Evolutionary conservation across 2,329 filamentous ascomycete species (phyloP).

Genomic region (Fusarium pseudonygamai): DNA sequence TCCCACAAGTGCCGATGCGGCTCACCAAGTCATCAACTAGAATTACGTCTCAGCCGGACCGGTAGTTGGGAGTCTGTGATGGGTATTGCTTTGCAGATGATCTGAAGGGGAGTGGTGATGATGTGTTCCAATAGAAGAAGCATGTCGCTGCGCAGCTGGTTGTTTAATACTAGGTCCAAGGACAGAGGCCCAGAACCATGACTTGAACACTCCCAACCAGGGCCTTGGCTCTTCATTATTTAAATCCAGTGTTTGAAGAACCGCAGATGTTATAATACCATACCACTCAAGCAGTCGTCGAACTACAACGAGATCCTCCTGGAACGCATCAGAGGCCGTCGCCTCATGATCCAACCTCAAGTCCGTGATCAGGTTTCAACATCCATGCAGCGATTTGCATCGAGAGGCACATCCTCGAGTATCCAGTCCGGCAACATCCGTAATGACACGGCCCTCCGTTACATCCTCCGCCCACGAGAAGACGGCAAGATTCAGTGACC

Average conservation of each 20-base stretch:
- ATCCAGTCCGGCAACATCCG: neutral
- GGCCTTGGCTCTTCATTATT: no score
- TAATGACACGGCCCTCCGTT: neutral
- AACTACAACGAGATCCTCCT: neutral
- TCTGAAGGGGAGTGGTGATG: neutral
- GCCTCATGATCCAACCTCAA: neutral
- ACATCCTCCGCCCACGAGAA: neutral
- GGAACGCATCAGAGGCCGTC: neutral
- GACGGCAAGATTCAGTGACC: neutral
- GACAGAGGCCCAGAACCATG: neutral
- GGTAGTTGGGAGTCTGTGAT: neutral
- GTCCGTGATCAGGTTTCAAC: neutral
- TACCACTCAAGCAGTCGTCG: no score
- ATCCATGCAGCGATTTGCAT: neutral
- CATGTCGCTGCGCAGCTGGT: neutral
- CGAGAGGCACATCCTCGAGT: neutral
- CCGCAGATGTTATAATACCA: neutral
- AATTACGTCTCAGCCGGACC: neutral
- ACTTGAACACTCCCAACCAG: neutral
- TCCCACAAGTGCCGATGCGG: constrained; percentile 15
- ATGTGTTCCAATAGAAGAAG: neutral
- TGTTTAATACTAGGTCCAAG: neutral
- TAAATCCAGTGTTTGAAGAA: neutral
- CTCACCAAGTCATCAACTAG: constrained; percentile 1
- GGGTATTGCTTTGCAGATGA: neutral